Evolutionary conservation across 176 grass and related monocot species (phyloP).

Genomic region (Secale cereale): DNA sequence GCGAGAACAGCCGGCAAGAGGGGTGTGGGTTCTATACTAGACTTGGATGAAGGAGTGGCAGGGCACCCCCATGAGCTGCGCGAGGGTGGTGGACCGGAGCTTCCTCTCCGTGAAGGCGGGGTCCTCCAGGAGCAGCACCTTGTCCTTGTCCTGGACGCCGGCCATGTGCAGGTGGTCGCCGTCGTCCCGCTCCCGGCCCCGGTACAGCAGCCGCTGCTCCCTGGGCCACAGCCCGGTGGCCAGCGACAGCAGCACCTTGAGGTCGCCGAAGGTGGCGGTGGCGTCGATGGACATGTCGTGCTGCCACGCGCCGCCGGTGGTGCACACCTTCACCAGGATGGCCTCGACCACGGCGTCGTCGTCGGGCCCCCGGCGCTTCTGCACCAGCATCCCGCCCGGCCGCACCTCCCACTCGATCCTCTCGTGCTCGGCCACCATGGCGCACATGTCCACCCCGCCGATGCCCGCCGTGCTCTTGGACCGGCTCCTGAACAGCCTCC

Average conservation of each 20-base stretch:
- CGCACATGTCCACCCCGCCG: conserved; percentile 33
- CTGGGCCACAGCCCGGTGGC: conserved; percentile 72
- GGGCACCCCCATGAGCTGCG: conserved; percentile 70
- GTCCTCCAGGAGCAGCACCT: conserved; percentile 87
- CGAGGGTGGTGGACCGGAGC: conserved; percentile 62
- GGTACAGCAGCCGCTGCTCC: conserved; percentile 87
- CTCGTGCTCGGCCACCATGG: conserved; percentile 46
- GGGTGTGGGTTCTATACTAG: not conserved
- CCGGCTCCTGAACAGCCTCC: conserved; percentile 72
- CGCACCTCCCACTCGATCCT: conserved; percentile 72
- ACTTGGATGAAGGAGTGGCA: conserved; percentile 61
- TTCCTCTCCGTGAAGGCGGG: conserved; percentile 89
- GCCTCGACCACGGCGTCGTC: conserved; percentile 26
- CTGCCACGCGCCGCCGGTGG: conserved; percentile 38
- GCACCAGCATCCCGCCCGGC: conserved; percentile 82
- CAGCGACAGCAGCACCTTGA: conserved; percentile 67
- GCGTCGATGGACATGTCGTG: conserved; percentile 72
- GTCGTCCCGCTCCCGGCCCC: conserved; percentile 80
- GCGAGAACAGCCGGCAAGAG: not conserved
- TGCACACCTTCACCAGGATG: conserved; percentile 46
- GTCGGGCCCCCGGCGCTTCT: conserved; percentile 46
- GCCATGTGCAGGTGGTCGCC: conserved; percentile 87
- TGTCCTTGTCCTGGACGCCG: conserved; percentile 76
- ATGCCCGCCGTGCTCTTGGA: conserved; percentile 19
- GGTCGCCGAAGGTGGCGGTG: conserved; percentile 72